These are phyloP conservation scores for Clavispora fructus DNA, from an alignment of 805 yeast genomes.

Conservation along the genomic window DNA sequence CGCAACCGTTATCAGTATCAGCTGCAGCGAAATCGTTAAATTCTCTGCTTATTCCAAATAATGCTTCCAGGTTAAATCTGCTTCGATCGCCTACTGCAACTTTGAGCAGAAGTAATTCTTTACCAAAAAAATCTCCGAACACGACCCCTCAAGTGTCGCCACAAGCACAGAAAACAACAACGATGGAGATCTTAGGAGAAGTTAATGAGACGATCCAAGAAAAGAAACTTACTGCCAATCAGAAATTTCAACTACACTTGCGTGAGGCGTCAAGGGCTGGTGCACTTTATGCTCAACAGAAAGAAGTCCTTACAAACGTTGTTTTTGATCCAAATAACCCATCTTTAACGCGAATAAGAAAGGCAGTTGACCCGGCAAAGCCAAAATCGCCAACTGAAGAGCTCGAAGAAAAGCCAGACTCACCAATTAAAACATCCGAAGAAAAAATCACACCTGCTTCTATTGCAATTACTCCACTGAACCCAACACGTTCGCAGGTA, in stretches of 20 bases:
- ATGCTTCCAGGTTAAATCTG: not conserved
- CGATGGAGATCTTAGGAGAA: slow-evolving; percentile 16
- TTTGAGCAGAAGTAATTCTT: slow-evolving; percentile 3
- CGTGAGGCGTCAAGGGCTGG: slow-evolving; percentile 36
- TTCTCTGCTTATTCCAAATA: not conserved
- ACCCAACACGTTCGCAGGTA: slow-evolving; percentile 13
- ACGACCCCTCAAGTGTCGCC: slow-evolving; percentile 4
- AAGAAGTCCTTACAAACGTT: slow-evolving; percentile 30
- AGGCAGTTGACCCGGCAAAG: slow-evolving; percentile 3
- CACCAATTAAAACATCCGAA: not conserved
- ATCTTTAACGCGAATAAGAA: slow-evolving; percentile 13
- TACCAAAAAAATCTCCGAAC: slow-evolving; percentile 5
- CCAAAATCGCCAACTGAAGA: not conserved
- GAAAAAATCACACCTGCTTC: too few species aligned
- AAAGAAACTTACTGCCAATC: slow-evolving; percentile 29
- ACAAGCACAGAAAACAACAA: slow-evolving; percentile 1
- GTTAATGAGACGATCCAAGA: slow-evolving; percentile 2
- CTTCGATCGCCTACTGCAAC: not conserved
- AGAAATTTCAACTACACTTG: slow-evolving; percentile 35
- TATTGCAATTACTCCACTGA: not conserved
- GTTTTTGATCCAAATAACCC: slow-evolving; percentile 38
- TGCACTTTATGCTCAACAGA: slow-evolving; percentile 31
- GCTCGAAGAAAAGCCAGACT: not conserved
- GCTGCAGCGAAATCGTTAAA: slow-evolving; percentile 20
- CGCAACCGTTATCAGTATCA: slow-evolving; percentile 25